Conservation (phyloP, 2,329 filamentous ascomycete genomes). For the Beauveria brongniartii region DNA sequence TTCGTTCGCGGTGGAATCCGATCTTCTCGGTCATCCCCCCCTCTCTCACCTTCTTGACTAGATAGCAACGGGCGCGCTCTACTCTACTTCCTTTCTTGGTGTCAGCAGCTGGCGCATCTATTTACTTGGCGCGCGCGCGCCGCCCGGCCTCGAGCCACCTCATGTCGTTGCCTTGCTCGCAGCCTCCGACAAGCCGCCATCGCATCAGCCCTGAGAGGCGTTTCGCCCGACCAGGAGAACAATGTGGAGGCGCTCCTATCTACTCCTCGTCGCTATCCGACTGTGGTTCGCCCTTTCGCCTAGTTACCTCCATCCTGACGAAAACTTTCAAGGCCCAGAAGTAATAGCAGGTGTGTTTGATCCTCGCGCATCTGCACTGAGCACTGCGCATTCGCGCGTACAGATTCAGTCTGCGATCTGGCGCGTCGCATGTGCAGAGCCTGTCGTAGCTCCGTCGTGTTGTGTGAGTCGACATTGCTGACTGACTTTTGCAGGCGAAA, state of each 20-base stretch:
- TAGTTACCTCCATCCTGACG: conserved; percentile 96
- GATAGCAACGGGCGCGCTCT: not conserved
- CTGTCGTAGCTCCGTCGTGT: not conserved
- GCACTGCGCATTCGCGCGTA: not conserved
- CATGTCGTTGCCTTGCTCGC: conserved; percentile 14
- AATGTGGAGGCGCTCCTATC: conserved; percentile 90
- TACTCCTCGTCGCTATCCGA: conserved; percentile 76
- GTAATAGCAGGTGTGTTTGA: conserved; percentile 76
- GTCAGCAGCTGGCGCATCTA: not conserved
- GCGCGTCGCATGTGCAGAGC: not conserved
- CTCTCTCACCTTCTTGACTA: not conserved
- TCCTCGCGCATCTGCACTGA: not conserved
- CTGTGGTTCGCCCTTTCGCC: conserved; percentile 90
- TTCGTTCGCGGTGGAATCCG: not conserved
- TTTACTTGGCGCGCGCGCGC: conserved; percentile 6
- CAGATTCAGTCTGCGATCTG: not conserved
- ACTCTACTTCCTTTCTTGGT: not conserved
- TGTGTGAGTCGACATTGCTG: not conserved
- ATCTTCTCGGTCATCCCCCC: not conserved
- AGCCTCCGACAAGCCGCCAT: conserved; percentile 16
- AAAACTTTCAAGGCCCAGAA: conserved; percentile 98
- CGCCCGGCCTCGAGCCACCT: not conserved
- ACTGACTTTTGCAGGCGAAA: conserved; percentile 55
- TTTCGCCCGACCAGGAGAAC: conserved; percentile 14
- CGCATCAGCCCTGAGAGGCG: conserved; percentile 9